These are phyloP conservation scores for Zoysia matrella DNA, from an alignment of 202 grass and related monocot species.

Conservation along the genomic window DNA sequence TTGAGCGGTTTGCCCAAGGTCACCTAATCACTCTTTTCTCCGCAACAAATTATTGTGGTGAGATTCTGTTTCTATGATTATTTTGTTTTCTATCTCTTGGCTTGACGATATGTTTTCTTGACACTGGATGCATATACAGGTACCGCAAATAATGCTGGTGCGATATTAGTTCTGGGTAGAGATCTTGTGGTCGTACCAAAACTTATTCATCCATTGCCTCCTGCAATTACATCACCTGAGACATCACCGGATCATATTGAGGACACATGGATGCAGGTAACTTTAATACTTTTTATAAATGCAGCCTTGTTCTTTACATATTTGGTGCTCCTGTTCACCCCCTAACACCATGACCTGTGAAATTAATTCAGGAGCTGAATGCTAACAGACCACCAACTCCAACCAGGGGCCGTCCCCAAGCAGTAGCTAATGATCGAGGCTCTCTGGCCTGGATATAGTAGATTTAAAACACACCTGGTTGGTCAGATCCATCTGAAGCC, in stretches of 20 bases:
- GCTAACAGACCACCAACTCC: conserved; percentile 65
- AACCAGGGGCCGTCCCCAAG: conserved; percentile 60
- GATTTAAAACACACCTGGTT: conserved; percentile 47
- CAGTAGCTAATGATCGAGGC: conserved; percentile 75
- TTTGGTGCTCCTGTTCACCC: conserved; percentile 12
- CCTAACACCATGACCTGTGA: conserved; percentile 21
- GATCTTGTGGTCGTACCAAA: conserved; percentile 93
- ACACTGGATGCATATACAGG: conserved; percentile 54
- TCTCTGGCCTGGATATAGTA: conserved; percentile 97
- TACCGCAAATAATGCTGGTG: conserved; percentile 98
- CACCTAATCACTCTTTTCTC: too few species aligned
- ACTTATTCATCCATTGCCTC: too few species aligned
- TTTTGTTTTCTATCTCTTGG: conserved; percentile 4
- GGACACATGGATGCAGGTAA: conserved; percentile 96
- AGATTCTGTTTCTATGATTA: conserved; percentile 28
- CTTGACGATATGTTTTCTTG: conserved; percentile 24
- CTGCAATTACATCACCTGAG: too few species aligned
- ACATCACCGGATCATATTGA: too few species aligned
- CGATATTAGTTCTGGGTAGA: conserved; percentile 98
- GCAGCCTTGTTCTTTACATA: conserved; percentile 5
- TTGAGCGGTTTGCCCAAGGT: too few species aligned
- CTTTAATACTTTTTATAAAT: neutral
- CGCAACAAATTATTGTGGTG: conserved; percentile 99
- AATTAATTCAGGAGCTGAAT: conserved; percentile 86
- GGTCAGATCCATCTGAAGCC: conserved; percentile 51